These are phyloP conservation scores for Balansia obtecta DNA, from an alignment of 2,329 filamentous ascomycete genomes.

Conservation along the genomic window DNA sequence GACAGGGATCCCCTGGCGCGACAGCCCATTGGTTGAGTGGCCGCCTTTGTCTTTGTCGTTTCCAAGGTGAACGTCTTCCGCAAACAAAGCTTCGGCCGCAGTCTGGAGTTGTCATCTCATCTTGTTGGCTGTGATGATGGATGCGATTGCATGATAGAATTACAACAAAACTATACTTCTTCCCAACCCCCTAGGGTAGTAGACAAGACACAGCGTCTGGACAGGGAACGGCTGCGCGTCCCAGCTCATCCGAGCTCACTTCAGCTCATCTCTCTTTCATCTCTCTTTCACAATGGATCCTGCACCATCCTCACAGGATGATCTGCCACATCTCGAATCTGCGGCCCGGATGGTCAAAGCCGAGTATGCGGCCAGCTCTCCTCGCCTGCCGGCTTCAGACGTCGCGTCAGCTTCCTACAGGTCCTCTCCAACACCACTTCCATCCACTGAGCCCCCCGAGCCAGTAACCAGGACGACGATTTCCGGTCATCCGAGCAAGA, in stretches of 20 bases:
- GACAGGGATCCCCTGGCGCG: background rate
- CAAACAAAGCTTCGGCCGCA: background rate
- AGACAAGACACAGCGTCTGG: background rate
- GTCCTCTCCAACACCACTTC: slow-evolving; percentile 18
- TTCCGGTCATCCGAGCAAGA: slow-evolving; percentile 17
- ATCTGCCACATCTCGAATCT: slow-evolving; percentile 16
- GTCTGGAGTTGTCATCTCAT: too few species aligned
- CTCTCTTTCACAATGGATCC: slow-evolving; percentile 18
- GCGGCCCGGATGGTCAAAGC: slow-evolving; percentile 16
- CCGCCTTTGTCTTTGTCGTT: too few species aligned
- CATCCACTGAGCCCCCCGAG: slow-evolving; percentile 18
- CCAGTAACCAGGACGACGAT: slow-evolving; percentile 11
- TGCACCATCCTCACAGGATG: slow-evolving; percentile 12
- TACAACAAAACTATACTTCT: too few species aligned
- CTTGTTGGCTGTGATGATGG: background rate
- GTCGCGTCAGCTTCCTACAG: slow-evolving; percentile 13
- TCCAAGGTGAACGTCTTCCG: background rate
- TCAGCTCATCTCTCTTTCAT: background rate
- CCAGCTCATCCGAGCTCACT: background rate
- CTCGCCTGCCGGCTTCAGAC: slow-evolving; percentile 12
- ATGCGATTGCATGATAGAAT: background rate
- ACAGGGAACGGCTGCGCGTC: background rate
- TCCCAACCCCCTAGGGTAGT: background rate
- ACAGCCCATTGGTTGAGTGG: background rate
- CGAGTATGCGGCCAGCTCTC: slow-evolving; percentile 13